These are phyloP conservation scores for Beauveria scarabaeidicola DNA, from an alignment of 2,329 filamentous ascomycete species.

Conservation along the genomic window DNA sequence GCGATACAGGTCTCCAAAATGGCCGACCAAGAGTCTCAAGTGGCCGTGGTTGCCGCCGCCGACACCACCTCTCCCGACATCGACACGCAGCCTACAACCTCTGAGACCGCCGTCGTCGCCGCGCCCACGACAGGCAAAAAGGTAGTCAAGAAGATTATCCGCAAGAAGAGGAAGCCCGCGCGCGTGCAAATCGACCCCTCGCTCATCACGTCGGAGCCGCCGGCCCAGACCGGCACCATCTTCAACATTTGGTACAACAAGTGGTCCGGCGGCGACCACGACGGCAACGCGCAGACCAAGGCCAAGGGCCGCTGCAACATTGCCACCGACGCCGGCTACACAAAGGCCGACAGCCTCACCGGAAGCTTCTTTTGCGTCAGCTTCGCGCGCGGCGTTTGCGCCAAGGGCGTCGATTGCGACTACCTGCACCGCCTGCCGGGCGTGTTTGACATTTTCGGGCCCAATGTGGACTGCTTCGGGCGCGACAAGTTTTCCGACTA, in stretches of 20 bases:
- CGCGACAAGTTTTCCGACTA: slow-evolving; percentile 91
- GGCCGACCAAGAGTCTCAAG: slow-evolving; percentile 24
- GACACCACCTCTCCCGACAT: slow-evolving; percentile 14
- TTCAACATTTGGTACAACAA: slow-evolving; percentile 99
- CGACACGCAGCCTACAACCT: slow-evolving; percentile 23
- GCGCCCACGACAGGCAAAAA: slow-evolving; percentile 47
- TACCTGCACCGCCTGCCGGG: slow-evolving; percentile 85
- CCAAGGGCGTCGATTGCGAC: slow-evolving; percentile 85
- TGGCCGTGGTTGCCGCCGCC: slow-evolving; percentile 17
- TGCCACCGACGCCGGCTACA: slow-evolving; percentile 69
- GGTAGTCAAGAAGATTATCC: slow-evolving; percentile 76
- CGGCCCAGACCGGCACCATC: slow-evolving; percentile 85
- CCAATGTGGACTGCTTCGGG: slow-evolving; percentile 84
- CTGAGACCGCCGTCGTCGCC: slow-evolving; percentile 33
- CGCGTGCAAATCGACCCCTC: slow-evolving; percentile 84
- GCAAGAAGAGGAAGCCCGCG: slow-evolving; percentile 83
- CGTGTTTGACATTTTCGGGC: slow-evolving; percentile 83
- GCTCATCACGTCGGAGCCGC: slow-evolving; percentile 72
- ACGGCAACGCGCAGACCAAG: slow-evolving; percentile 78
- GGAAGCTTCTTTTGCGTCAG: slow-evolving; percentile 90
- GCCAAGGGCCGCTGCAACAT: slow-evolving; percentile 85
- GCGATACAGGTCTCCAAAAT: slow-evolving; percentile 15
- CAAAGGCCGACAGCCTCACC: slow-evolving; percentile 63
- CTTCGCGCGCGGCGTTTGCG: slow-evolving; percentile 74
- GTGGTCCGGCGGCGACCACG: slow-evolving; percentile 90